phyloP scores from a whole-genome alignment of 306 rosid genomes.

The Vigna trinervia region DNA sequence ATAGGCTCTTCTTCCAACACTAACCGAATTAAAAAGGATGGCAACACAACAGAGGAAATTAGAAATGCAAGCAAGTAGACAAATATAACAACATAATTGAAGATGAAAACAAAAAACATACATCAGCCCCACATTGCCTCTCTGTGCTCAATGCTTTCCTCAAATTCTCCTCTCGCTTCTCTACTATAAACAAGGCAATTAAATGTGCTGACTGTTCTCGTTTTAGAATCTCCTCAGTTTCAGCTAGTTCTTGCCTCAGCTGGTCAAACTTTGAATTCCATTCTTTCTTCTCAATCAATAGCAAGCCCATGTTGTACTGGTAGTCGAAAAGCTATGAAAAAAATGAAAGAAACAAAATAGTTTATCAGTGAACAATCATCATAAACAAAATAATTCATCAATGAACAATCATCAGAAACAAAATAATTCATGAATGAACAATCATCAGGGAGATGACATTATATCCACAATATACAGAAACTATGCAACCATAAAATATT shows the following conservation, averaged over 20 bases:
- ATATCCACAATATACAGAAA: constrained; percentile 10
- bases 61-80: constrained; percentile 18
- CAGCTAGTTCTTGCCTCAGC: constrained; percentile 64
- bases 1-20: constrained; percentile 12
- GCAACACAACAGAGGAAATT: not conserved
- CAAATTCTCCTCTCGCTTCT: constrained; percentile 73
- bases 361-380: constrained; percentile 29
- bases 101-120: constrained; percentile 45
- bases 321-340: constrained; percentile 81
- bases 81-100: constrained; percentile 31
- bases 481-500: constrained; percentile 1
- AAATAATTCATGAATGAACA: no score
- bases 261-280: constrained; percentile 72
- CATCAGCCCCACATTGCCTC: constrained; percentile 77
- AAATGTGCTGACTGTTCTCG: constrained; percentile 82
- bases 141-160: constrained; percentile 67
- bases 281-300: constrained; percentile 81
- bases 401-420: no score
- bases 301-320: constrained; percentile 91
- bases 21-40: constrained; percentile 22
- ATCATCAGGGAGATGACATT: constrained; percentile 1
- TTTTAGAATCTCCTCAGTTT: constrained; percentile 80
- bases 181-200: constrained; percentile 73
- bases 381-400: no score
- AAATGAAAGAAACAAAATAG: constrained; percentile 28